Percentiles rank a stretch among this genome's conserved stretches.
phyloP scores from a whole-genome alignment of 345 rosid species.

The Dipteronia sinensis region DNA sequence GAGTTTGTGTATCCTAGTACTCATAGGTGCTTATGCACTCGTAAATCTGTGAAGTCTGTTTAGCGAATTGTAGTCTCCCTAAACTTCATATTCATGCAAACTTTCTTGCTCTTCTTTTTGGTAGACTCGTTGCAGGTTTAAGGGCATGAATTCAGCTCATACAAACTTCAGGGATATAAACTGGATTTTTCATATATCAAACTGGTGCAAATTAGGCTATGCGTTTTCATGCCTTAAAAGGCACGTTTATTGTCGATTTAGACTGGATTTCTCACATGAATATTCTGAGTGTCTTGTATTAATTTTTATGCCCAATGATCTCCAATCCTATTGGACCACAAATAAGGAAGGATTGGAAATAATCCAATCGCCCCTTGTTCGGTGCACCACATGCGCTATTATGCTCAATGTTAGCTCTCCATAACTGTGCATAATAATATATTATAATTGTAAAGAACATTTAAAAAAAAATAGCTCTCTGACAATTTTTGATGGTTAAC shows the following conservation, averaged over 20 bases:
- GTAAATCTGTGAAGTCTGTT: neutral
- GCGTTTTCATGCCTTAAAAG: neutral
- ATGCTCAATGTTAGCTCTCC: too few relatives aligned
- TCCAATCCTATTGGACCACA: neutral
- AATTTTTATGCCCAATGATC: conserved; percentile 45
- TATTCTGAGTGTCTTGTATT: neutral
- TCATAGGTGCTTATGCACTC: neutral
- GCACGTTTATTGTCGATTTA: neutral
- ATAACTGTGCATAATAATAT: too few relatives aligned
- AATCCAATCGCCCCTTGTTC: too few relatives aligned
- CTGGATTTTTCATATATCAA: neutral
- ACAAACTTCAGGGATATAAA: neutral
- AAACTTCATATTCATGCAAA: too few relatives aligned
- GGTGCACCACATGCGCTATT: too few relatives aligned
- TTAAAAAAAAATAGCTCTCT: too few relatives aligned
- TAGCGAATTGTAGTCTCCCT: neutral
- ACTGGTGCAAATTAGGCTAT: neutral
- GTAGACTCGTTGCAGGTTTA: conserved; percentile 6
- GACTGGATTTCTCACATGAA: neutral
- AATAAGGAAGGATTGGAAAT: too few relatives aligned
- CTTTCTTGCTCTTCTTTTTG: neutral
- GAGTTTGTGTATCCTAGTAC: conserved; percentile 21
- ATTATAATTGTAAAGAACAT: too few relatives aligned
- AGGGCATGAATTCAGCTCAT: neutral
- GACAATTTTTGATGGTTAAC: too few relatives aligned